These are phyloP conservation scores for Suillus luteus DNA, from an alignment of 768 basidiomycete genomes.

Conservation along the genomic window DNA sequence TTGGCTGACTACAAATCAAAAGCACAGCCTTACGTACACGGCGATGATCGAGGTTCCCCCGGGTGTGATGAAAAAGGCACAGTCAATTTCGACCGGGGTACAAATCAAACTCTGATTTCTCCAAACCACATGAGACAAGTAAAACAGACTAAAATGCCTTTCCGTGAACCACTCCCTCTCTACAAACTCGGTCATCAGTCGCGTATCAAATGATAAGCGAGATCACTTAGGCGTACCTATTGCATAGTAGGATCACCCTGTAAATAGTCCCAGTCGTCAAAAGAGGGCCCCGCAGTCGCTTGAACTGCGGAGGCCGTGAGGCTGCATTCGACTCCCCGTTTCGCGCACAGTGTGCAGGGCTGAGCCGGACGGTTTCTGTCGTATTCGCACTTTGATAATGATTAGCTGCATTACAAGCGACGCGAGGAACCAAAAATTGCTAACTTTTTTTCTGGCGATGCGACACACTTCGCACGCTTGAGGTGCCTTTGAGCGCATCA, in stretches of 20 bases:
- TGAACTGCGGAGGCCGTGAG: slow-evolving; percentile 16
- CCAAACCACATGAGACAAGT: slow-evolving; percentile 5
- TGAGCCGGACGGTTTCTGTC: slow-evolving; percentile 16
- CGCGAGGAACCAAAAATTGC: neutral
- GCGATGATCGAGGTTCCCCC: slow-evolving; percentile 4
- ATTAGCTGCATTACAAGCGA: neutral
- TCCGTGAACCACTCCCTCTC: neutral
- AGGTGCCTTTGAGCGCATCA: neutral
- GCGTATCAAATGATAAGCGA: neutral
- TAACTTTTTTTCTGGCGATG: neutral
- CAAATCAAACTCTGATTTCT: slow-evolving; percentile 7
- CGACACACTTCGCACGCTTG: slow-evolving; percentile 2
- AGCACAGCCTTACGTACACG: slow-evolving; percentile 3
- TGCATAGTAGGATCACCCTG: neutral
- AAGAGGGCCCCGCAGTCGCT: neutral
- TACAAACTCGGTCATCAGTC: neutral
- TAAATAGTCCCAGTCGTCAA: neutral
- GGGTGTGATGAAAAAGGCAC: slow-evolving; percentile 8
- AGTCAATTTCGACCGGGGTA: slow-evolving; percentile 1
- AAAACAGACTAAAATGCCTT: neutral
- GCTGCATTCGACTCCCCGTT: slow-evolving; percentile 16
- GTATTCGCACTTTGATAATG: slow-evolving; percentile 13
- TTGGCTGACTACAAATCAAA: neutral
- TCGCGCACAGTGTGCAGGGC: slow-evolving; percentile 27
- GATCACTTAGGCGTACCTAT: neutral